Conservation (phyloP, 2,329 filamentous ascomycete genomes). For the Stachybotrys chartarum region DNA sequence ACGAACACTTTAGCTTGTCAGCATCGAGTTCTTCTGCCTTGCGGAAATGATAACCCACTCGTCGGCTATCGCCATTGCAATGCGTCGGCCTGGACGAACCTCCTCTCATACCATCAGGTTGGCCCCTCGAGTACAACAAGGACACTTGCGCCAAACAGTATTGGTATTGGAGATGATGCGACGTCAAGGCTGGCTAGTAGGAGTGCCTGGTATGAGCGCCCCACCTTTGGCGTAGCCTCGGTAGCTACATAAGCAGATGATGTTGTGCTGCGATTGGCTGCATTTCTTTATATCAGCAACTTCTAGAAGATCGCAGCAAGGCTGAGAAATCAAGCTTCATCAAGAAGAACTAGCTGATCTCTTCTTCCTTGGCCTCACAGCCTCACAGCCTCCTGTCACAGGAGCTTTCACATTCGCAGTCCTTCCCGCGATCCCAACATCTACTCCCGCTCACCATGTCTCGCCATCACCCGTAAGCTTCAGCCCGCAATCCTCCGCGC, state of each 20-base stretch:
- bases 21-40: neutral
- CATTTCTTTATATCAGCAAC: conserved; percentile 5
- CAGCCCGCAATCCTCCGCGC: neutral
- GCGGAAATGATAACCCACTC: neutral
- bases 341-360: neutral
- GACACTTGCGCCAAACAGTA: neutral
- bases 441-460: conserved; percentile 56
- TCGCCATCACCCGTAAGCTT: conserved; percentile 79
- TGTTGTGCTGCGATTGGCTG: conserved; percentile 12
- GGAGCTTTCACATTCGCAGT: neutral
- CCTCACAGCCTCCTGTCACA: neutral
- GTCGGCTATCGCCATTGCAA: neutral
- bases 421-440: neutral
- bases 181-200: neutral
- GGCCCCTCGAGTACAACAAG: neutral
- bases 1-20: conserved; percentile 1
- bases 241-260: conserved; percentile 1
- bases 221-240: conserved; percentile 7
- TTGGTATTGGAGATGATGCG: neutral
- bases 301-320: conserved; percentile 26
- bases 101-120: no score
- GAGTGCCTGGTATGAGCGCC: no score
- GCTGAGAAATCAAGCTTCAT: conserved; percentile 32
- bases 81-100: neutral
- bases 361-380: neutral